These are phyloP conservation scores for Aspergillus piperis DNA, from an alignment of 2,329 filamentous ascomycete genomes.

Conservation along the genomic window DNA sequence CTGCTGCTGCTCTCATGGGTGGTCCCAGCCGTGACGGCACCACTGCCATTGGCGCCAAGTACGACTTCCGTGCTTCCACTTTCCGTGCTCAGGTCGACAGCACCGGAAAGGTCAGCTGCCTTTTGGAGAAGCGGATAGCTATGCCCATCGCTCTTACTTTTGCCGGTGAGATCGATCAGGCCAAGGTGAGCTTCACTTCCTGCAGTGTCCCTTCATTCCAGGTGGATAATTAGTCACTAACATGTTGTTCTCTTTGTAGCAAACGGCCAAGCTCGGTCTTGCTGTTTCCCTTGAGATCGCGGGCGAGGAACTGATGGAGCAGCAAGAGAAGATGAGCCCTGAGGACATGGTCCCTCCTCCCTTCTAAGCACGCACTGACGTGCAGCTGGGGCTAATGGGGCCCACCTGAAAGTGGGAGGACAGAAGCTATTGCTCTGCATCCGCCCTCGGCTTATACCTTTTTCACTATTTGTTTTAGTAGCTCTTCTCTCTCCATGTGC, in stretches of 20 bases:
- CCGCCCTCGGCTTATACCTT: slow-evolving; percentile 30
- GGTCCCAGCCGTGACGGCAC: slow-evolving; percentile 80
- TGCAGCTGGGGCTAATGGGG: slow-evolving; percentile 18
- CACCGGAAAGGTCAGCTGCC: slow-evolving; percentile 85
- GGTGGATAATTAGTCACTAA: slow-evolving; percentile 17
- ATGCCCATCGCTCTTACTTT: slow-evolving; percentile 92
- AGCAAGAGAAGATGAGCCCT: slow-evolving; percentile 63
- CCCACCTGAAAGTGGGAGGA: slow-evolving; percentile 10
- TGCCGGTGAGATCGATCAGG: slow-evolving; percentile 93
- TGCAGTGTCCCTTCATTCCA: neutral
- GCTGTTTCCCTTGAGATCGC: slow-evolving; percentile 88
- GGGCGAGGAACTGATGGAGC: slow-evolving; percentile 82
- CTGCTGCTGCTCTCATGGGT: slow-evolving; percentile 71
- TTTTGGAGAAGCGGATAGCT: slow-evolving; percentile 94
- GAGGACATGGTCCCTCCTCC: slow-evolving; percentile 51
- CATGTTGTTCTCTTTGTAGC: slow-evolving; percentile 55
- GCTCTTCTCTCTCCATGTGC: slow-evolving; percentile 41
- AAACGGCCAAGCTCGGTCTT: slow-evolving; percentile 91
- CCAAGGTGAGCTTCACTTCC: slow-evolving; percentile 68
- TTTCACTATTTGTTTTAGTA: slow-evolving; percentile 47
- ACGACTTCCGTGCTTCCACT: slow-evolving; percentile 93
- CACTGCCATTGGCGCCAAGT: slow-evolving; percentile 92
- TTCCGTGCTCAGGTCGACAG: slow-evolving; percentile 97
- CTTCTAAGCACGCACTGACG: slow-evolving; percentile 41
- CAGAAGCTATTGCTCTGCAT: slow-evolving; percentile 12